A percentile compares a stretch with the other conserved stretches of the same genome.
Conservation (phyloP, 148 eudicot species). For the Selenicereus undatus region DNA sequence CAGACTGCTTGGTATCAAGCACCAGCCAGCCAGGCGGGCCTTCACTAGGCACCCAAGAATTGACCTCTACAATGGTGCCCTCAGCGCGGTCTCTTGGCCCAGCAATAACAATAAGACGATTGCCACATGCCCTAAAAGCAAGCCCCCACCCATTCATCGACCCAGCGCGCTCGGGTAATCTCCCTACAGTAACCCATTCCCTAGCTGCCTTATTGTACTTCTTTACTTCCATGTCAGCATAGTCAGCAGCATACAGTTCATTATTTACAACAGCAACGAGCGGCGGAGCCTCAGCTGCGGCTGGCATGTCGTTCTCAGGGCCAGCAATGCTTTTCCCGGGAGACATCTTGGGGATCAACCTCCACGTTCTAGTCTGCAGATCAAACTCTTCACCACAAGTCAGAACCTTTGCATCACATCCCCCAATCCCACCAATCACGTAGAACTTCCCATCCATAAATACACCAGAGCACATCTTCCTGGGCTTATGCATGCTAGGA, state of each 20-base stretch:
- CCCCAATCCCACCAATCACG: constrained; percentile 84
- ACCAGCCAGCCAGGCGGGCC: constrained; percentile 64
- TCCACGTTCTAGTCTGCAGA: constrained; percentile 55
- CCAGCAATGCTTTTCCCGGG: constrained; percentile 46
- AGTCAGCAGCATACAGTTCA: constrained; percentile 74
- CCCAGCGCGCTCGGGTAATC: constrained; percentile 74
- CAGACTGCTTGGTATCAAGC: constrained; percentile 60
- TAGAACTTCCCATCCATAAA: constrained; percentile 90
- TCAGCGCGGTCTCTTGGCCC: constrained; percentile 58
- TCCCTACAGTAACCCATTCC: constrained; percentile 57
- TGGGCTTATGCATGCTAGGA: constrained; percentile 59
- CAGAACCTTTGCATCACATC: constrained; percentile 36
- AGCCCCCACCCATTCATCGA: constrained; percentile 93
- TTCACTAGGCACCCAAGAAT: constrained; percentile 75
- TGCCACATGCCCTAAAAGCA: constrained; percentile 88
- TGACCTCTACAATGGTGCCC: constrained; percentile 66
- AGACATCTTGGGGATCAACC: constrained; percentile 66
- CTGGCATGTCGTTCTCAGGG: constrained; percentile 37
- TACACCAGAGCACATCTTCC: constrained; percentile 82
- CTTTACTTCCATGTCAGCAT: constrained; percentile 65
- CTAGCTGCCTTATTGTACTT: constrained; percentile 49
- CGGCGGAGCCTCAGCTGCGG: constrained; percentile 80
- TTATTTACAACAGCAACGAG: constrained; percentile 84
- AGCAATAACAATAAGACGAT: constrained; percentile 66
- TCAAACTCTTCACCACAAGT: constrained; percentile 85